phyloP scores from a whole-genome alignment of 1,284 basidiomycete genomes.

The Mycosarcoma mackinlayi region DNA sequence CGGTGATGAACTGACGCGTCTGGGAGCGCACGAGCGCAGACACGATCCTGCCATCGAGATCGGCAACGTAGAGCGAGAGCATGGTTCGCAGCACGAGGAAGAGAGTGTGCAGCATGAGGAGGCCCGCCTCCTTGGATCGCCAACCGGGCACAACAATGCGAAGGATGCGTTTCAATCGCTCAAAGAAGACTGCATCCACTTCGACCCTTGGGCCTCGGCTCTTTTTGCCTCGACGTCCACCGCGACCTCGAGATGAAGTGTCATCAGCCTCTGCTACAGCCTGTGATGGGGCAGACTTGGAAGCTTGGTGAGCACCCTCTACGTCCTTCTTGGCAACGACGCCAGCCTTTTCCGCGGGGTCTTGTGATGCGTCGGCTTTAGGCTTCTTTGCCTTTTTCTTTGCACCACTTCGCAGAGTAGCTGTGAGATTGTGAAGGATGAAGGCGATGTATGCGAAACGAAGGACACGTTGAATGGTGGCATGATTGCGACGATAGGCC shows the following conservation, averaged over 20 bases:
- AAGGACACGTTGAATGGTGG: slow-evolving; percentile 55
- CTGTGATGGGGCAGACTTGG: slow-evolving; percentile 19
- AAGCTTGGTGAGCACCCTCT: slow-evolving; percentile 15
- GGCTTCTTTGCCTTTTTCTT: slow-evolving; percentile 50
- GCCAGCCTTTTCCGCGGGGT: slow-evolving; percentile 26
- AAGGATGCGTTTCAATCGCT: slow-evolving; percentile 80
- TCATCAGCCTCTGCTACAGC: slow-evolving; percentile 29
- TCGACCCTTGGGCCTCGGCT: slow-evolving; percentile 69
- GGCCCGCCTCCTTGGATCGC: slow-evolving; percentile 84
- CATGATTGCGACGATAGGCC: slow-evolving; percentile 60
- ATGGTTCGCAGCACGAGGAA: slow-evolving; percentile 89
- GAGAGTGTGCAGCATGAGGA: slow-evolving; percentile 86
- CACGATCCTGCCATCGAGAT: slow-evolving; percentile 90
- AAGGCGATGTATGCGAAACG: slow-evolving; percentile 55
- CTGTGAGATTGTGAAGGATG: slow-evolving; percentile 46
- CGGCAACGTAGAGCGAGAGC: slow-evolving; percentile 93
- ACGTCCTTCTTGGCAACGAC: slow-evolving; percentile 24
- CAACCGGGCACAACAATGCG: slow-evolving; percentile 89
- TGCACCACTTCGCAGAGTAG: slow-evolving; percentile 48
- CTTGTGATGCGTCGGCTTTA: slow-evolving; percentile 7
- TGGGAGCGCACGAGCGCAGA: slow-evolving; percentile 91
- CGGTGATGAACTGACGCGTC: slow-evolving; percentile 81
- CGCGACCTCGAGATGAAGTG: slow-evolving; percentile 24
- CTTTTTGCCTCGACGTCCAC: slow-evolving; percentile 47
- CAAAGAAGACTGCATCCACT: slow-evolving; percentile 90